Percentiles rank a stretch among this genome's conserved stretches.
Conservation (phyloP, 1,284 basidiomycete species). For the Porogramme epimiltina region DNA sequence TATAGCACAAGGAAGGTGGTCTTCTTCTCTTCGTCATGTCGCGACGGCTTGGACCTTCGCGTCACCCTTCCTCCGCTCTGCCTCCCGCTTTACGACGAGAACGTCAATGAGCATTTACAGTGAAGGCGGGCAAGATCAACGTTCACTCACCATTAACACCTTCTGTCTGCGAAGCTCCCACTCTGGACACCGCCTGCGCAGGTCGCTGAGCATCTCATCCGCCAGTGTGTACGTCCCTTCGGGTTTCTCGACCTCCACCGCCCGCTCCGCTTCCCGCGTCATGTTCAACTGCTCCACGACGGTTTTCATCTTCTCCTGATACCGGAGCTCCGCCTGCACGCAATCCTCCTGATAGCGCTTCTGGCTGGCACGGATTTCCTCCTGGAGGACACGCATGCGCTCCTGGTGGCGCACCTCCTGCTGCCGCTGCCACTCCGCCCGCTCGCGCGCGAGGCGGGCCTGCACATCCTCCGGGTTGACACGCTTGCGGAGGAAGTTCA, state of each 20-base stretch:
- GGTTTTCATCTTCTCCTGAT: conserved; percentile 27
- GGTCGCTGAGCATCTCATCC: conserved; percentile 38
- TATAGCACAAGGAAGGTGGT: conserved; percentile 16
- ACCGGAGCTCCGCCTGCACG: conserved; percentile 25
- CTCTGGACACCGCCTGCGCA: conserved; percentile 60
- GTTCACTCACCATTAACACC: conserved; percentile 36
- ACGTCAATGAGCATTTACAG: no score
- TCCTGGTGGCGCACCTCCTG: conserved; percentile 48
- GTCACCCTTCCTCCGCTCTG: conserved; percentile 23
- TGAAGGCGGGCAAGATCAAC: no score
- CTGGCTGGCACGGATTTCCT: conserved; percentile 32
- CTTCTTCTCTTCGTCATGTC: conserved; percentile 14
- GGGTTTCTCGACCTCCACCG: conserved; percentile 20
- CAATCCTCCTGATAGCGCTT: conserved; percentile 26
- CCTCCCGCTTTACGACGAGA: not conserved
- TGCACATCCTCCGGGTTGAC: conserved; percentile 36
- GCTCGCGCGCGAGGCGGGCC: conserved; percentile 51
- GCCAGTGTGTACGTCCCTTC: conserved; percentile 24
- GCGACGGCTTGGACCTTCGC: conserved; percentile 7
- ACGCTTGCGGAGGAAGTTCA: conserved; percentile 27
- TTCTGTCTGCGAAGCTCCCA: conserved; percentile 57
- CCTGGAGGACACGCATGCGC: conserved; percentile 42
- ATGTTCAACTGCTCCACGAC: conserved; percentile 28
- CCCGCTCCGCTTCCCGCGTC: conserved; percentile 23
- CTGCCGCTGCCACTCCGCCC: conserved; percentile 61